Evolutionary conservation across 495 filamentous ascomycete species (phyloP).

Genomic region (Xylaria cubensis): DNA sequence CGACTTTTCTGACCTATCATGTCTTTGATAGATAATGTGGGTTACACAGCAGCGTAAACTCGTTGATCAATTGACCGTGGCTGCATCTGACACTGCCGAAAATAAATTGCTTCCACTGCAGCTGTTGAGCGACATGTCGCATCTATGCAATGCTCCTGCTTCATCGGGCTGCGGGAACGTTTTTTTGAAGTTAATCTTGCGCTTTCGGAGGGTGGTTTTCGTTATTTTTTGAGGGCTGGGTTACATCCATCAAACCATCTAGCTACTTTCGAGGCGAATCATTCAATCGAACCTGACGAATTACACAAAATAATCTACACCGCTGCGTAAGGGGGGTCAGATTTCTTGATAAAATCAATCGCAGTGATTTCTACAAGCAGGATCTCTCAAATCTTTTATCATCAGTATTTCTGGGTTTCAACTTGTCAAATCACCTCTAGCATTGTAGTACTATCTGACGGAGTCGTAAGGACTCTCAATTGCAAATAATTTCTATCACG

Average conservation of each 20-base stretch:
- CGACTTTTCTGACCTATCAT: background rate
- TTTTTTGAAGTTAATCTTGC: background rate
- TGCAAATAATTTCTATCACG: background rate
- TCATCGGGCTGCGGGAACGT: background rate
- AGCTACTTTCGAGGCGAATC: background rate
- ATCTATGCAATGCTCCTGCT: background rate
- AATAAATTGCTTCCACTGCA: background rate
- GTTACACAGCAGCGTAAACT: background rate
- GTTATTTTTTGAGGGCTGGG: background rate
- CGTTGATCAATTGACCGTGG: background rate
- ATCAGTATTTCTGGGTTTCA: background rate
- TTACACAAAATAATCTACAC: background rate
- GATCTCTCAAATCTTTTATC: background rate
- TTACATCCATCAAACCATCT: background rate
- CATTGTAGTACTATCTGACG: too few relatives aligned
- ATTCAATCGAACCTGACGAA: background rate
- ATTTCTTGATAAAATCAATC: background rate
- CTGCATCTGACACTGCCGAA: constrained; percentile 3
- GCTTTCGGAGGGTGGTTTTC: background rate
- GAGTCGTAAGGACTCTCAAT: background rate
- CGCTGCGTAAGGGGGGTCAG: background rate
- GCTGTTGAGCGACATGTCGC: background rate
- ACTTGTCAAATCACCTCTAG: too few relatives aligned
- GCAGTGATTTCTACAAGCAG: background rate
- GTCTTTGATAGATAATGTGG: background rate